Evolutionary conservation across 2,329 filamentous ascomycete species (phyloP), one percentile per base, ranked within the genome.

Genomic region (Verticillium alfalfae): DNA sequence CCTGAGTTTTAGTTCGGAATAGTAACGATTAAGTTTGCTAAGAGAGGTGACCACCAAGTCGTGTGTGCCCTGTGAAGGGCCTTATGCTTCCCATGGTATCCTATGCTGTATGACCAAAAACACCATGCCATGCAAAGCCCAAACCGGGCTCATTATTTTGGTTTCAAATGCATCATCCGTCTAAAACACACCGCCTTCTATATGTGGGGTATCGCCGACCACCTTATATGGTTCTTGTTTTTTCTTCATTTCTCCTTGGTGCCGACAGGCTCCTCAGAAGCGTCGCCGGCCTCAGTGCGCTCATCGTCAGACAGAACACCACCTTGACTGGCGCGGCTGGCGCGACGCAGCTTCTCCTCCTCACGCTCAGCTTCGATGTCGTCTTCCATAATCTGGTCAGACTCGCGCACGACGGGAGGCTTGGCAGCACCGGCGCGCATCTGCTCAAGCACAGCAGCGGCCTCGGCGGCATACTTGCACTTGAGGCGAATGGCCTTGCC

Each of bases 401-500:
- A 41, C 13, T 58, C 57, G 36, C 58, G 56, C 37, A 55, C 34
- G 31, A 41, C 38, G 18, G 55, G 56, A 3, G 52, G 52, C 45
- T 52, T 52, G 15, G 31, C 58, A 22, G 55, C 37, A 38, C 38
- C 38, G 60, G 69, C 63, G 57, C 71, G 72, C 73, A 81, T 79
- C 65, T 71, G 71, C 65, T 75, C 72, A 74, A 89, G 79, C 63
- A 89, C 84, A 12, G 78, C 79, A 36, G 88, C 87, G 7, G 89
- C 85, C 64, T 84, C 72, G 1, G 80, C 78, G 13, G 84, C 81
- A 67, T 78, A 87, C 69, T 83, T 83, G 76, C 84, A 86, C 61
- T 76, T 77, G 64, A 72, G 70, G 34, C 85, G 78, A 65, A 87
- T 84, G 2, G 64, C 54, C 3, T 73, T 73, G 26, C 85, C 85